Conservation (phyloP, 257 asterid genomes). For the Fraxinus pennsylvanica region DNA sequence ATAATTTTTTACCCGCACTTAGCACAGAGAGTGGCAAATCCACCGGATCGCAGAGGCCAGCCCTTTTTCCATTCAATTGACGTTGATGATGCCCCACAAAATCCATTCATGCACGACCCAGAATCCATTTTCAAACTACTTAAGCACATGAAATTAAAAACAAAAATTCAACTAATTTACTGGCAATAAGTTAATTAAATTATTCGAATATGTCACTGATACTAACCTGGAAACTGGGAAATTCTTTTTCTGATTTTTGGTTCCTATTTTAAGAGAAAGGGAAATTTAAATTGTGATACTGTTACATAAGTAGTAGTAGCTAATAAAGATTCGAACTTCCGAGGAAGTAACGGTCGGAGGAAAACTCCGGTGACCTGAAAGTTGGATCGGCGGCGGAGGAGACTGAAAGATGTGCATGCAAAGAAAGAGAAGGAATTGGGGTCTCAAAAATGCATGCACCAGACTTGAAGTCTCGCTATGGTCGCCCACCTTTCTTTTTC, state of each 20-base stretch:
- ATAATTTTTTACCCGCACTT: constrained; percentile 61
- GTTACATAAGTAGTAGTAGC: constrained; percentile 9
- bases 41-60: constrained; percentile 82
- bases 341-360: not conserved
- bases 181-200: not conserved
- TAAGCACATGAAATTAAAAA: constrained; percentile 5
- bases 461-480: constrained; percentile 23
- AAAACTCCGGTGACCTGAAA: constrained; percentile 20
- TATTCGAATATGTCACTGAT: not conserved
- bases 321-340: constrained; percentile 8
- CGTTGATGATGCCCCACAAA: constrained; percentile 42
- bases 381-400: not conserved
- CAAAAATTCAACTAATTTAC: not conserved
- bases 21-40: constrained; percentile 67
- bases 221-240: not conserved
- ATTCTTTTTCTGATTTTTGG: not conserved
- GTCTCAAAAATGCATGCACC: constrained; percentile 20
- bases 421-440: constrained; percentile 6
- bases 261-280: no score
- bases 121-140: constrained; percentile 36
- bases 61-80: constrained; percentile 59
- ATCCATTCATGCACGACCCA: constrained; percentile 75
- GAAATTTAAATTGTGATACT: not conserved
- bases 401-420: constrained; percentile 22
- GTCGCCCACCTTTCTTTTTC: constrained; percentile 26